These are phyloP conservation scores for Calonectria multiphialidica DNA, from an alignment of 2,329 filamentous ascomycete species.

Conservation along the genomic window DNA sequence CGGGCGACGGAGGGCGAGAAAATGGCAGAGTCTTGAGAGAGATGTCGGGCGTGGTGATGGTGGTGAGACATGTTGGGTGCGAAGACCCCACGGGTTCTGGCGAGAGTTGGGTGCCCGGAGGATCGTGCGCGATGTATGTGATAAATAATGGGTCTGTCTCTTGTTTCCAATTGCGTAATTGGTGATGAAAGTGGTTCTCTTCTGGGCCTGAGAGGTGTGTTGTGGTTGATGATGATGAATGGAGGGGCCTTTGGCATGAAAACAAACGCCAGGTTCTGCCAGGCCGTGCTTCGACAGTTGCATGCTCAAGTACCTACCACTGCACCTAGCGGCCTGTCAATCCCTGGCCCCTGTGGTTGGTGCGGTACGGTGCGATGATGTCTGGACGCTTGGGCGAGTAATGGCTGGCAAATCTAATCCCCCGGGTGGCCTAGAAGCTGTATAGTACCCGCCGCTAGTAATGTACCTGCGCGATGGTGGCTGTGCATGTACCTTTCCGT, in stretches of 20 bases:
- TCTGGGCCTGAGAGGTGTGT: neutral
- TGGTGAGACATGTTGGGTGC: slow-evolving; percentile 34
- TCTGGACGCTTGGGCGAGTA: neutral
- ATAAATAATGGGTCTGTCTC: neutral
- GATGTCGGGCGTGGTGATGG: slow-evolving; percentile 27
- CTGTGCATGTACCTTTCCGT: slow-evolving; percentile 3
- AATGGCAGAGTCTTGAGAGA: slow-evolving; percentile 60
- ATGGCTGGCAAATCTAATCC: neutral
- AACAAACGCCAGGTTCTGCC: neutral
- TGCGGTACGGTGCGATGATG: neutral
- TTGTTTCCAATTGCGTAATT: neutral
- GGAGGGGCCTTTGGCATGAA: neutral
- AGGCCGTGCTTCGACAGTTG: neutral
- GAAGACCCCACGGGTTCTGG: neutral
- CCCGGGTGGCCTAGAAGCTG: slow-evolving; percentile 10
- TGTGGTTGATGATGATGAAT: neutral
- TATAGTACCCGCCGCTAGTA: slow-evolving; percentile 41
- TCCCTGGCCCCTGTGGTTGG: neutral
- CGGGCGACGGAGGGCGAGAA: slow-evolving; percentile 78
- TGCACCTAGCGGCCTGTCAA: neutral
- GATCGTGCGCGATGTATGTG: neutral
- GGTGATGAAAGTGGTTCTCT: too few relatives aligned
- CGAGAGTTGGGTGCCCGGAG: neutral
- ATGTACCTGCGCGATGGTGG: neutral
- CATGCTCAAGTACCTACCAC: neutral